A percentile compares a stretch with the other conserved stretches of the same genome.
phyloP scores from a whole-genome alignment of 148 eudicot genomes.

The Polygonum aviculare region DNA sequence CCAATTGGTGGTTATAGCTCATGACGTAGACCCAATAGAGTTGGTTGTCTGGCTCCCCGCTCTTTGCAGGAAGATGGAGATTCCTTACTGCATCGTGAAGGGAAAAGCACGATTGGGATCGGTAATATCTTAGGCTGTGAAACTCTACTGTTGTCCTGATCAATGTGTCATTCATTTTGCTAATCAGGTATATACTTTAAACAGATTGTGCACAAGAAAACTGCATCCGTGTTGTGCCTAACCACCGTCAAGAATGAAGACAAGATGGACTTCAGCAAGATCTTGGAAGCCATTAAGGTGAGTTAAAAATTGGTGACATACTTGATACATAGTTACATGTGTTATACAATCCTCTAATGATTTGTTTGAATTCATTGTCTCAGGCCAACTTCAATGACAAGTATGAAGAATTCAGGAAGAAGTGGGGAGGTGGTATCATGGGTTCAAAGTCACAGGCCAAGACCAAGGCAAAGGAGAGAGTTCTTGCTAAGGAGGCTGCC shows the following conservation, averaged over 20 bases:
- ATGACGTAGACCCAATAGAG: slow-evolving; percentile 56
- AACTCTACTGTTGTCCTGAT: not conserved
- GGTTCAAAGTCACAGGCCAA: slow-evolving; percentile 40
- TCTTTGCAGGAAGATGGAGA: slow-evolving; percentile 47
- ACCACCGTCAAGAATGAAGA: slow-evolving; percentile 36
- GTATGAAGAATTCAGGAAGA: slow-evolving; percentile 32
- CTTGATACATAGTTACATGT: not conserved
- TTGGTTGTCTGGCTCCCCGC: slow-evolving; percentile 55
- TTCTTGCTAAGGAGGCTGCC: slow-evolving; percentile 45
- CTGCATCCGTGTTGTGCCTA: slow-evolving; percentile 30
- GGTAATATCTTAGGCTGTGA: slow-evolving; percentile 15
- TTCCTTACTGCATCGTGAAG: slow-evolving; percentile 54
- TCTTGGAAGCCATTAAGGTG: slow-evolving; percentile 40
- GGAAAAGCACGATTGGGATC: slow-evolving; percentile 49
- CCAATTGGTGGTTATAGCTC: slow-evolving; percentile 54
- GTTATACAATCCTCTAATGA: not conserved
- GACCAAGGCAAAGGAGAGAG: slow-evolving; percentile 38
- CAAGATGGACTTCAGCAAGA: slow-evolving; percentile 34
- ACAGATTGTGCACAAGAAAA: slow-evolving; percentile 34
- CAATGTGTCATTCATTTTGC: not conserved
- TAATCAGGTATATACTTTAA: not conserved
- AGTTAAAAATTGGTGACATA: not conserved
- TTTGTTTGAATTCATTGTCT: not conserved
- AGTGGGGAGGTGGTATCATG: slow-evolving; percentile 47
- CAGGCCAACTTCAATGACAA: slow-evolving; percentile 46